Base-by-base conservation (phyloP, 768 basidiomycete species). In the Peribolospora kevripleyi region DNA sequence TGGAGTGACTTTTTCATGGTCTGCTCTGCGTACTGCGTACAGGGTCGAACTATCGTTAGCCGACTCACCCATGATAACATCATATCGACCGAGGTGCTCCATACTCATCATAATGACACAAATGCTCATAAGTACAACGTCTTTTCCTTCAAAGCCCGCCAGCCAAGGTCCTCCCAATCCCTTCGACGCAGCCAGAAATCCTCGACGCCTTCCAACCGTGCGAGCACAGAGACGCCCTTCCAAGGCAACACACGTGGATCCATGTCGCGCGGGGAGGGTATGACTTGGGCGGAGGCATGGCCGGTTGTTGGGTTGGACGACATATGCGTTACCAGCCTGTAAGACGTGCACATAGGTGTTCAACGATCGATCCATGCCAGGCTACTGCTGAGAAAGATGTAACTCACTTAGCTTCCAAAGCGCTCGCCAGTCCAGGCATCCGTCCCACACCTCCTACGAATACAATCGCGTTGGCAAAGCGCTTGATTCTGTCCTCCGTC, bases 221-320 rank as follows among this genome's bases (percentile, higher is more conserved):
- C 84, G 46, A 95, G 76, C 9, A 90, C 85, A 6, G 81, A 77
- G 5, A 81, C 86, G 7, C 93, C 93, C 67, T 95, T 95, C 93
- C 93, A 98, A 11, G 79, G 79, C 41, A 97, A 74, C 43, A 86
- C 79, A 37, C 78, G 75, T 5, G 85, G 86, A 67, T 97, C 88
- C 48, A 95, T 76, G 57, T 87, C 85, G 65, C 88, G 82, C 1
- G 90, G 88, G 2, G 87, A 82, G n/a, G 87, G 84, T 49, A 97
- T 82, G 56, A 93, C 84, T 60, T 81, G 78, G 6, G 91, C 82
- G 61, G 52, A 54, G 10, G 51, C 47, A 7, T 57, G 52, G 38
- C 59, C 51, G n/a, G 54, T 46, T 0, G 63, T 63, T 36, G 53
- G 55, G 6, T 61, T 59, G 8, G 55, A 38, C 64, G 83, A 81